Evolutionary conservation across 495 filamentous ascomycete species (phyloP).

Genomic region (Lasiosphaeria miniovina): DNA sequence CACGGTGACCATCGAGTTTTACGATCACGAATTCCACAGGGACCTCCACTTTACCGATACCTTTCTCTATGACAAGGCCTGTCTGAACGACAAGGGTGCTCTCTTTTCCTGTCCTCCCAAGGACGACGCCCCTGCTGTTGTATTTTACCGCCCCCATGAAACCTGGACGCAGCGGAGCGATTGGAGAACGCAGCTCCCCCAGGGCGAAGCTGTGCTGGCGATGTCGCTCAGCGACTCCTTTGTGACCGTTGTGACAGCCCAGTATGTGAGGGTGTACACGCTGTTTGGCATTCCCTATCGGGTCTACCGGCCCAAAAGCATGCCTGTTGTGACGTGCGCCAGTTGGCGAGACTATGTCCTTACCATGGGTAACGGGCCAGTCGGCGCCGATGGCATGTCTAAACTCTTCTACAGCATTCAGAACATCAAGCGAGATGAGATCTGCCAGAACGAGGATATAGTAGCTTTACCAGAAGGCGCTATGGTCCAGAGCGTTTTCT

Average conservation of each 20-base stretch:
- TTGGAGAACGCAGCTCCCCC: constrained; percentile 82
- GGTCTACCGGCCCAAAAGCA: constrained; percentile 86
- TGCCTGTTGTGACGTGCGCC: constrained; percentile 84
- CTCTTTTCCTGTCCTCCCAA: constrained; percentile 80
- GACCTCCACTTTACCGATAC: constrained; percentile 98
- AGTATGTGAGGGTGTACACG: constrained; percentile 90
- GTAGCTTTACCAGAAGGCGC: constrained; percentile 75
- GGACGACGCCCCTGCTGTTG: constrained; percentile 65
- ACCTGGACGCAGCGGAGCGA: constrained; percentile 90
- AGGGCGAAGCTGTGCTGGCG: constrained; percentile 74
- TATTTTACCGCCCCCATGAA: constrained; percentile 97
- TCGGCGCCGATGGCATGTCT: constrained; percentile 71
- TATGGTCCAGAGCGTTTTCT: constrained; percentile 78
- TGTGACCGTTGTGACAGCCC: constrained; percentile 73
- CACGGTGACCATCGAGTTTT: constrained; percentile 96
- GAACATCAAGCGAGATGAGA: constrained; percentile 89
- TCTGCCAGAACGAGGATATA: constrained; percentile 86
- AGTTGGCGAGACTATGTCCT: constrained; percentile 92
- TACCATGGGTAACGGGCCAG: constrained; percentile 87
- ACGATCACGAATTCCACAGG: constrained; percentile 84
- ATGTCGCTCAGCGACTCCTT: constrained; percentile 93
- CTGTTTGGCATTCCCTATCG: constrained; percentile 86
- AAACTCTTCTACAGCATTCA: constrained; percentile 83
- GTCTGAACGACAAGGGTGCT: constrained; percentile 74
- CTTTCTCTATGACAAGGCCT: constrained; percentile 94